Evolutionary conservation across 73 alveolate genomes (phyloP), one percentile per base, ranked within the genome.

Genomic region (Paramecium caudatum): DNA sequence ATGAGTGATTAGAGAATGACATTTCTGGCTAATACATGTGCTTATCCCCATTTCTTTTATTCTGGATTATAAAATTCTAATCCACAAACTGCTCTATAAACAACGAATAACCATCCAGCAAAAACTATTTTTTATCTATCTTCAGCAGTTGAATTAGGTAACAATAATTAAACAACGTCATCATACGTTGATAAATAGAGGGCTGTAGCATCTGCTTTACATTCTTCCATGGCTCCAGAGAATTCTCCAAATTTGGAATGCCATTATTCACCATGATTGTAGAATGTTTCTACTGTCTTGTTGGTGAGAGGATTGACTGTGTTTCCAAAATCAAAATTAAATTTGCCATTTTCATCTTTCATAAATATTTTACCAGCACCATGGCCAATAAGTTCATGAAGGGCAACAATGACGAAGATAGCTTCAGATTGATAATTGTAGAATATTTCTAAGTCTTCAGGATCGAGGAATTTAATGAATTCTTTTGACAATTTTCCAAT

Each of bases 371-470:
- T 98, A 21, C 99, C 99, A 3, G 96, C 83, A 4, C 99, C 99
- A 84, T 96, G 99, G 0, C 99, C 99, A 27, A 96, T 91, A 33
- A 98, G 93, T 83, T 95, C 98, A 82, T 97, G 99, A 82, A 96
- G 92, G 7, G 99, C 98, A 41, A 94, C 97, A 23, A 91, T 86
- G 46, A 98, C 91, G 45, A 91, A 90, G 48, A 82, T 45, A 16
- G 95, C 91, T 46, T 91, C 92, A 30, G 91, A 81, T 47, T 94
- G 93, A 82, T 95, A 82, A 37, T 94, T 94, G 61, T 65, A 63
- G 3, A 92, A 90, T 37, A 94, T 30, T 32, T 96, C 95, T 16
- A 82, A 34, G 62, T 94, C 95, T 90, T 93, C 97, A 12, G 90
- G 96, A 46, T 70, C 82, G 33, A 91, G 82, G 68, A 93, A 97